A percentile compares a stretch with the other conserved stretches of the same genome.
These are phyloP conservation scores for Theileria sp. DNA, from an alignment of 169 alveolate species.

Conservation along the genomic window DNA sequence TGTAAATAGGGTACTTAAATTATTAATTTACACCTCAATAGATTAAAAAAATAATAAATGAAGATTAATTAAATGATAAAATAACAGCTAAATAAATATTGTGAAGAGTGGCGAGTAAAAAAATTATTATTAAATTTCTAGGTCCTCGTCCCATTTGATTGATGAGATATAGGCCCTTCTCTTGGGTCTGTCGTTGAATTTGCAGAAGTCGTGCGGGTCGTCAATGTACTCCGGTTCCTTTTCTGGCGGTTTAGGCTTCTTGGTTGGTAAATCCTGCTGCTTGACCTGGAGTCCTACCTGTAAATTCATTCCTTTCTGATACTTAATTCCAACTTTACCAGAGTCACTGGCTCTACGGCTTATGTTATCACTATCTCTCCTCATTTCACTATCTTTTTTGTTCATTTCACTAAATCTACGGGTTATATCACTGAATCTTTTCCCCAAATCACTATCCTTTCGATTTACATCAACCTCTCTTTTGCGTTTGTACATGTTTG, in stretches of 20 bases:
- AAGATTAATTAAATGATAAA: background rate
- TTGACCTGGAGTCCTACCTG: slow-evolving; percentile 6
- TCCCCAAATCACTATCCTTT: background rate
- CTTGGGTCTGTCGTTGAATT: slow-evolving; percentile 45
- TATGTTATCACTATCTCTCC: background rate
- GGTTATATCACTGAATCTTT: background rate
- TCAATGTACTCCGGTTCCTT: slow-evolving; percentile 12
- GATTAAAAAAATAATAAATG: too few species aligned
- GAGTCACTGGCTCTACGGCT: background rate
- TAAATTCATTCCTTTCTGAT: background rate
- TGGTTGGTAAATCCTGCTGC: background rate
- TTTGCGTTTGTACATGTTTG: background rate
- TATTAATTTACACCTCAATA: too few species aligned
- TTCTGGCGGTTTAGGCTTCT: slow-evolving; percentile 14
- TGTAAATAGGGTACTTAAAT: background rate
- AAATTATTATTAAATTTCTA: slow-evolving; percentile 15
- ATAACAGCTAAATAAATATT: background rate
- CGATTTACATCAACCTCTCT: background rate
- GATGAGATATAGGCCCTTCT: slow-evolving; percentile 36
- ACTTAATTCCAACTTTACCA: background rate
- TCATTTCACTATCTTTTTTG: background rate
- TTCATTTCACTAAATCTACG: background rate
- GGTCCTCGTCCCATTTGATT: slow-evolving; percentile 66
- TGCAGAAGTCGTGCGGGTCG: slow-evolving; percentile 47
- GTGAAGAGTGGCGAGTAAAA: background rate